Base-by-base conservation (phyloP, 495 filamentous ascomycete genomes). In the Stereocaulon alpinum region DNA sequence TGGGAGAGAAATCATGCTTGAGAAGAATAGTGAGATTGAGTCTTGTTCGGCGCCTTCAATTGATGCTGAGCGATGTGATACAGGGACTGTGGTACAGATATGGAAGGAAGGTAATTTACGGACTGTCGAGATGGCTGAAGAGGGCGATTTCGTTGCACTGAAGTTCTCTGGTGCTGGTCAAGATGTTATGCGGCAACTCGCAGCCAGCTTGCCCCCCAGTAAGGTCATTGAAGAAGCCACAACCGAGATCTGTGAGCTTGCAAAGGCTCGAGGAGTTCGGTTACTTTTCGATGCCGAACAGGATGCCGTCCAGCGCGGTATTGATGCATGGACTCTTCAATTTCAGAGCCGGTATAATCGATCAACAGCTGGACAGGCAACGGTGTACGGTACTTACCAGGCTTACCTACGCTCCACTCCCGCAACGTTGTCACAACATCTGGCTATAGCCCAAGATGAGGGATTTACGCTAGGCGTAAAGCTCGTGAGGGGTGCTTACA, bases 271-370 rank as follows among this genome's bases (percentile, higher is more conserved):
- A 53, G 81, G 86, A 32, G 83, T 95, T 29, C 77, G 79, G 18
- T 73, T 97, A n/a, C 77, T 96, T 5, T 86, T 95, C 55, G 92
- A 95, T 66, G 92, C 92, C 6, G 92, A 97, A 71, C 90, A 96
- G 68, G 80, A 83, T 61, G 80, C 81, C 12, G 76, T 94, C 15
- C 90, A 96, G 70, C 76, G 75, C 10, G 90, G 91, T 9, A 91
- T 96, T 62, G 86, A 96, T 70, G 75, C 80, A 55, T 97, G 92
- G 92, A 86, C 85, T 5, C 73, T 93, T 58, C 73, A 76, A 20
- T 88, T 89, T 68, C 87, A 91, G 77, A 80, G 84, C 63, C 89
- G 88, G 75, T 96, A 95, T 75, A 86, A 82, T 47, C 68, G 55
- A 10, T 71, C 73, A 0, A 73, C 71, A 24, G 81, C 76, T 29